A percentile compares a stretch with the other conserved stretches of the same genome.
phyloP scores from a whole-genome alignment of 805 yeast species.

The Candida chilensis region DNA sequence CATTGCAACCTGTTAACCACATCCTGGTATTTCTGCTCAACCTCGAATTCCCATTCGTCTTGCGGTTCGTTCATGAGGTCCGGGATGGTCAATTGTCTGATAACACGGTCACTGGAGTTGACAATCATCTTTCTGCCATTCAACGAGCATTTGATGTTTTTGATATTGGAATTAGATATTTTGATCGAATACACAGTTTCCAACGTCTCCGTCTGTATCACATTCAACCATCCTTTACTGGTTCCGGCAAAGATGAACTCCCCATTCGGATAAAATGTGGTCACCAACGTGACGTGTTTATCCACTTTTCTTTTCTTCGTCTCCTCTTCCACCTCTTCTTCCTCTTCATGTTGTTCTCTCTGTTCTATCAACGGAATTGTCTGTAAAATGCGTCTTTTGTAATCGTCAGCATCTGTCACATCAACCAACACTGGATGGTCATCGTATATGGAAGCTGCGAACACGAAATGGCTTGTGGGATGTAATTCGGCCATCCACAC shows the following conservation, averaged over 20 bases:
- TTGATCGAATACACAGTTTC: slow-evolving; percentile 38
- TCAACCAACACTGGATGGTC: slow-evolving; percentile 49
- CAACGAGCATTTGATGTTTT: slow-evolving; percentile 50
- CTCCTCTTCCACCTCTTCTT: slow-evolving; percentile 8
- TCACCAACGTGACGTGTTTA: slow-evolving; percentile 38
- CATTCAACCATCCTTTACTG: slow-evolving; percentile 66
- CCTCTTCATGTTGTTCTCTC: slow-evolving; percentile 4
- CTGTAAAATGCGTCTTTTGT: slow-evolving; percentile 9
- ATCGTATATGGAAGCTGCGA: slow-evolving; percentile 60
- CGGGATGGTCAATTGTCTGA: slow-evolving; percentile 51
- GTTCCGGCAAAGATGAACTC: slow-evolving; percentile 64
- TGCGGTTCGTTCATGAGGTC: slow-evolving; percentile 22
- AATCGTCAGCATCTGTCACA: slow-evolving; percentile 10
- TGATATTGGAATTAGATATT: slow-evolving; percentile 63
- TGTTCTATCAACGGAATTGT: slow-evolving; percentile 8
- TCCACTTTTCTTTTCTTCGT: slow-evolving; percentile 9
- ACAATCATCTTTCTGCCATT: slow-evolving; percentile 57
- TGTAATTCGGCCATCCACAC: slow-evolving; percentile 61
- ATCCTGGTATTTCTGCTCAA: slow-evolving; percentile 82
- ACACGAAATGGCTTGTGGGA: slow-evolving; percentile 34
- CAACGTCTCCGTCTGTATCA: slow-evolving; percentile 21
- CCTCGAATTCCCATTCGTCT: slow-evolving; percentile 44
- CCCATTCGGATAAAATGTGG: slow-evolving; percentile 45
- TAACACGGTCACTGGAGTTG: slow-evolving; percentile 71
- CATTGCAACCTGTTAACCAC: slow-evolving; percentile 83